A percentile compares a stretch with the other conserved stretches of the same genome.
Evolutionary conservation across 2,329 filamentous ascomycete species (phyloP).

Genomic region (Pseudogymnoascus sp.): DNA sequence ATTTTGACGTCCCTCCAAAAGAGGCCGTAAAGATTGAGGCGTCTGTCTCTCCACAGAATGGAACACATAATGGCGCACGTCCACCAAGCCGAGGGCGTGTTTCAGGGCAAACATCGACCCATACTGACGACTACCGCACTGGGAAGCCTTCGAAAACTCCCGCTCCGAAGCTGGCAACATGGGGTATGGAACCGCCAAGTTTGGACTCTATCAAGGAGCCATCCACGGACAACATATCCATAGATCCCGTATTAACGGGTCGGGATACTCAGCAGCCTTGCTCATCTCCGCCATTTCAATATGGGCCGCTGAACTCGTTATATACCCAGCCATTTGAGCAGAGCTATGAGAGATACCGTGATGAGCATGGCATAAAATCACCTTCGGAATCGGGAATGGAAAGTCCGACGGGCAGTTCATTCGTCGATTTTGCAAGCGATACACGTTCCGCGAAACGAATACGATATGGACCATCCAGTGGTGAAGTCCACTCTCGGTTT

Average conservation of each 20-base stretch:
- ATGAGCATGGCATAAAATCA: slow-evolving; percentile 17
- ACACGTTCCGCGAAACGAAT: slow-evolving; percentile 18
- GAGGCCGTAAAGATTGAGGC: background rate
- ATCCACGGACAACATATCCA: slow-evolving; percentile 7
- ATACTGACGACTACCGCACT: background rate
- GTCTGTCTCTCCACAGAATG: background rate
- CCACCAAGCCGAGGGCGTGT: background rate
- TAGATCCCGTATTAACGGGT: slow-evolving; percentile 17
- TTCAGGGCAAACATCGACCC: background rate
- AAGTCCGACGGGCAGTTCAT: slow-evolving; percentile 17
- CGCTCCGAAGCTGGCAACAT: background rate
- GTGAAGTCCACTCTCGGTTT: slow-evolving; percentile 1
- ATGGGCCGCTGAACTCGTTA: background rate
- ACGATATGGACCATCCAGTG: slow-evolving; percentile 15
- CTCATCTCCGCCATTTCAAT: slow-evolving; percentile 10
- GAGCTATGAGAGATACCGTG: slow-evolving; percentile 20
- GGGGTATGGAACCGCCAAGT: background rate
- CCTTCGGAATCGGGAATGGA: slow-evolving; percentile 20
- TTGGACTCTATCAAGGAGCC: background rate
- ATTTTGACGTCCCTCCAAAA: background rate
- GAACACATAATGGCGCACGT: background rate
- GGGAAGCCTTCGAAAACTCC: background rate
- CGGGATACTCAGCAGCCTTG: background rate
- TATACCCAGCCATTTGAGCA: slow-evolving; percentile 15
- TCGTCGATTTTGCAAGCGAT: slow-evolving; percentile 7